Evolutionary conservation across 768 basidiomycete genomes (phyloP).

Genomic region (Russula earlei): DNA sequence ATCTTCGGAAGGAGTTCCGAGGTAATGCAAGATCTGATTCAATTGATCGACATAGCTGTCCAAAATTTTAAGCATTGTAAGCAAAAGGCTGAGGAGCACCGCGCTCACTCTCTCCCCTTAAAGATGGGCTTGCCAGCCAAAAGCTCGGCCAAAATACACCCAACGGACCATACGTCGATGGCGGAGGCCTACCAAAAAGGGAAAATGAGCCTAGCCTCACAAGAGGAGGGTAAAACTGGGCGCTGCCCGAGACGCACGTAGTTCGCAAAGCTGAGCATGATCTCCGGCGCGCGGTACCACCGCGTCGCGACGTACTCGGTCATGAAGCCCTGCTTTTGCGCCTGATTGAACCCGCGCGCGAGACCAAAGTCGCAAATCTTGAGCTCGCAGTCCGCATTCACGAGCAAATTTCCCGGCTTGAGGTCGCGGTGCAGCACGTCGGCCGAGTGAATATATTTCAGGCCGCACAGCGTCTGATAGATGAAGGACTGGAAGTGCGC

Average conservation of each 20-base stretch:
- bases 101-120: constrained; percentile 88
- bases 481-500: constrained; percentile 94
- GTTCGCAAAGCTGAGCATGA: constrained; percentile 96
- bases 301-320: constrained; percentile 99
- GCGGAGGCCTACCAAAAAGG: constrained; percentile 54
- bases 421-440: constrained; percentile 96
- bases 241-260: constrained; percentile 48
- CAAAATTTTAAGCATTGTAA: not conserved
- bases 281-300: constrained; percentile 98
- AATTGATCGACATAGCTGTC: constrained; percentile 93
- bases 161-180: constrained; percentile 95
- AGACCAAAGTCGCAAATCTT: constrained; percentile 99
- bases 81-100: not conserved
- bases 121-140: constrained; percentile 91
- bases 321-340: constrained; percentile 92
- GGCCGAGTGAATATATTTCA: constrained; percentile 97
- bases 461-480: constrained; percentile 95
- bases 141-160: constrained; percentile 90
- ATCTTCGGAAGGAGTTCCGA: constrained; percentile 97
- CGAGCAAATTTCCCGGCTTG: constrained; percentile 90
- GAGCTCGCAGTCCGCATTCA: constrained; percentile 96
- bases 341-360: constrained; percentile 86
- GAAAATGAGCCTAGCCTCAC: not conserved
- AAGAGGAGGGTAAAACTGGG: not conserved
- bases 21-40: constrained; percentile 94